Evolutionary conservation across 2,329 filamentous ascomycete species (phyloP).

Genomic region (Nemania sp.): DNA sequence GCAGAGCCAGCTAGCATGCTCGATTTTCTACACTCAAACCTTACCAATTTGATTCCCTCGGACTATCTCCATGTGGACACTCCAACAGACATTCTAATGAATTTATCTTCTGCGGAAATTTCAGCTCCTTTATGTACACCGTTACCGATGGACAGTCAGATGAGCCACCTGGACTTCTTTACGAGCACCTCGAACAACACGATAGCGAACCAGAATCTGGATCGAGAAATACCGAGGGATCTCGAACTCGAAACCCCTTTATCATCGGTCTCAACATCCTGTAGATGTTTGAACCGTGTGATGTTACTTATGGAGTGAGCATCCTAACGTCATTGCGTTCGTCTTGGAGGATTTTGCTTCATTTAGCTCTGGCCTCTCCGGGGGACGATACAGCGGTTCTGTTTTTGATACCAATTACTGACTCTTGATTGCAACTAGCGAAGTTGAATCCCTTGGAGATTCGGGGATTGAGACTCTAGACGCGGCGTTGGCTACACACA

Average conservation of each 20-base stretch:
- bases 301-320: constrained; percentile 3
- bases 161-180: neutral
- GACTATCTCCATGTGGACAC: neutral
- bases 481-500: neutral
- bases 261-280: neutral
- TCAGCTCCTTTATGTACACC: neutral
- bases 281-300: constrained; percentile 3
- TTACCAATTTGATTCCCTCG: neutral
- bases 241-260: neutral
- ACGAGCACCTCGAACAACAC: neutral
- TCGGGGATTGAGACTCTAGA: neutral
- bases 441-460: neutral
- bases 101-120: neutral
- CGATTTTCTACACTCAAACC: neutral
- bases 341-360: neutral
- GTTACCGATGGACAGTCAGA: neutral
- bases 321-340: neutral
- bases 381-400: neutral
- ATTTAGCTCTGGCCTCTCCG: neutral
- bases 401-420: neutral
- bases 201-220: neutral
- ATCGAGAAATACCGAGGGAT: neutral
- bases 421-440: neutral
- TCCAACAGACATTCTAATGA: neutral
- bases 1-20: neutral